Evolutionary conservation across 1,284 basidiomycete species (phyloP), one percentile per base, ranked within the genome.

Genomic region (Tilletia caries): DNA sequence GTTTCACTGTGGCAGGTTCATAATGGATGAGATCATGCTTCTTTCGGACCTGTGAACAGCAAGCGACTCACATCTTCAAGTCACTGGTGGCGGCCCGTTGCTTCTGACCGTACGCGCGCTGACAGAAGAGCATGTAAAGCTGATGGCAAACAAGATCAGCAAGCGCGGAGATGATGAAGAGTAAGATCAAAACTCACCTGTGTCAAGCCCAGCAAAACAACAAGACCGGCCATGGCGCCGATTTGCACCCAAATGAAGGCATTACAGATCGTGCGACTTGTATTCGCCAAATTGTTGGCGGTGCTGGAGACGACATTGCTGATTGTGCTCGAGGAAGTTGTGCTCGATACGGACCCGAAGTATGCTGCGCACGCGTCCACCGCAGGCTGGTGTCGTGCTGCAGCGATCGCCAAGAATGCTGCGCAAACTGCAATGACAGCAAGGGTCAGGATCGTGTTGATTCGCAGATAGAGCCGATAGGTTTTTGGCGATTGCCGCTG

Each of bases 81-180:
- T 48, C 69, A 71, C 25, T 74, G 71, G 67, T 72, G 52, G 76
- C 76, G 1, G 43, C 65, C 25, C 79, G 70, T 64, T 81, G 79
- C 33, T 76, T 68, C 58, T 77, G 69, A 12, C 81, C 81, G 67
- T 83, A 83, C 18, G 72, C 70, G 1, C 74, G 67, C 71, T 80
- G 79, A 41, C 75, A 73, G 67, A 71, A 74, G 71, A 76, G 74
- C 81, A 83, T 82, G 75, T 81, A 83, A 68, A 82, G 73, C 71
- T 83, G 79, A 67, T 67, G 0, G 25, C 5, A 18, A n/a, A 0
- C 52, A 20, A 23, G 23, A 34, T 34, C 23, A 33, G 25, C 18
- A 50, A 20, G 20, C 3, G 48, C 32, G 44, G 43, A 66, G 58
- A 33, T 0, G 32, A 20, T n/a, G 27, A 52, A 27, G 41, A 10